Conservation (phyloP, 2,329 filamentous ascomycete species). For the Trichophyton rubrum region DNA sequence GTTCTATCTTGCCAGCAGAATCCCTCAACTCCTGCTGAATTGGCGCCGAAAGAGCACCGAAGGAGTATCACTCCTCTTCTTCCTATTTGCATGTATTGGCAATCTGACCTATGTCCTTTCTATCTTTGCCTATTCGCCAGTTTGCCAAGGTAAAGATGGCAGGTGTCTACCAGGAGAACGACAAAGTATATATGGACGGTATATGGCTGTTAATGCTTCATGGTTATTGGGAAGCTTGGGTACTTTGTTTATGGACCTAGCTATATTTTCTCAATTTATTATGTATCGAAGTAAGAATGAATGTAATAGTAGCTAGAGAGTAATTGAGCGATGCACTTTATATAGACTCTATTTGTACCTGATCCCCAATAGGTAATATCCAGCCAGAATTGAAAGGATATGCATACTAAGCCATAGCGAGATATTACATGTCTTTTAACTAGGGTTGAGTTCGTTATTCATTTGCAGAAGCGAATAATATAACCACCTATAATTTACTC, state of each 20-base stretch:
- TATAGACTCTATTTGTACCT: too few relatives aligned
- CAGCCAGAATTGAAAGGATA: too few relatives aligned
- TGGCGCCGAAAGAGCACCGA: slow-evolving; percentile 87
- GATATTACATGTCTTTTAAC: too few relatives aligned
- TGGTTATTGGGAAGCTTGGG: slow-evolving; percentile 87
- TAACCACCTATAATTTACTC: too few relatives aligned
- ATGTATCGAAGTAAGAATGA: slow-evolving; percentile 48
- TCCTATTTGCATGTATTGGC: slow-evolving; percentile 89
- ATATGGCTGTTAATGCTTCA: slow-evolving; percentile 78
- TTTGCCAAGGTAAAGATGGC: slow-evolving; percentile 38
- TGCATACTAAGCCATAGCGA: too few relatives aligned
- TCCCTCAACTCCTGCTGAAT: slow-evolving; percentile 86
- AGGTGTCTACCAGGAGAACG: slow-evolving; percentile 56
- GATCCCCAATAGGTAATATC: too few relatives aligned
- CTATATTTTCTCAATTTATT: slow-evolving; percentile 86
- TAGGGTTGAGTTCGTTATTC: too few relatives aligned
- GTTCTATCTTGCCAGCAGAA: slow-evolving; percentile 75
- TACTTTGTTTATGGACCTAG: slow-evolving; percentile 70
- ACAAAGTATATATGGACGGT: slow-evolving; percentile 55
- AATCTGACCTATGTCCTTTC: slow-evolving; percentile 88
- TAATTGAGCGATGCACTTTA: not conserved
- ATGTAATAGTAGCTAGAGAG: slow-evolving; percentile 12
- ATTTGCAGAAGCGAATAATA: too few relatives aligned
- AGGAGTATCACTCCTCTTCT: slow-evolving; percentile 86
- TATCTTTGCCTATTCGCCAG: slow-evolving; percentile 79